Conservation (phyloP, 257 asterid genomes). For the Solanum raphanifolium region DNA sequence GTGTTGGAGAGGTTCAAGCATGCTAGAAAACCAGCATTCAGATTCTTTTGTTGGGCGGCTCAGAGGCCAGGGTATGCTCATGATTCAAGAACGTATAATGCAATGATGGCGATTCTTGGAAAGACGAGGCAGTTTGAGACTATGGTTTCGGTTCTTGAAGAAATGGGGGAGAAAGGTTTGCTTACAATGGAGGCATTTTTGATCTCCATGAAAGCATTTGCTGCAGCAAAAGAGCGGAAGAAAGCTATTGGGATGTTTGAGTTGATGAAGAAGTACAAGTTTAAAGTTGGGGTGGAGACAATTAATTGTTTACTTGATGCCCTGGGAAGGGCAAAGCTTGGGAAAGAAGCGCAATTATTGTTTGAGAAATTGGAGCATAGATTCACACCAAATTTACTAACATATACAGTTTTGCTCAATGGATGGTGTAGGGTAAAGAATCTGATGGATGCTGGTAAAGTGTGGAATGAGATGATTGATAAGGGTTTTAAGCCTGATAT, state of each 20-base stretch:
- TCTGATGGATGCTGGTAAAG: slow-evolving; percentile 73
- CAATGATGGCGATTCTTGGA: slow-evolving; percentile 65
- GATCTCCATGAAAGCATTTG: slow-evolving; percentile 57
- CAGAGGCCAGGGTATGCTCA: slow-evolving; percentile 47
- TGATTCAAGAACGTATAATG: slow-evolving; percentile 58
- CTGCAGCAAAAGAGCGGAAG: slow-evolving; percentile 79
- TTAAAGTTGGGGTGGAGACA: slow-evolving; percentile 50
- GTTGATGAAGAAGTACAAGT: slow-evolving; percentile 65
- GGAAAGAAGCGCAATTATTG: slow-evolving; percentile 66
- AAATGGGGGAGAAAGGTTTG: slow-evolving; percentile 78
- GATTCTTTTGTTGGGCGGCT: slow-evolving; percentile 75
- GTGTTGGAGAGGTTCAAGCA: slow-evolving; percentile 69
- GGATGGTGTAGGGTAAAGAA: slow-evolving; percentile 86
- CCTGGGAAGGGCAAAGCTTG: slow-evolving; percentile 74
- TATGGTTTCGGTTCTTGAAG: slow-evolving; percentile 64
- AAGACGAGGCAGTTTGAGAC: slow-evolving; percentile 91
- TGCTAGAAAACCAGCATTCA: slow-evolving; percentile 83
- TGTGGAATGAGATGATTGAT: slow-evolving; percentile 84
- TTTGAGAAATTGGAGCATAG: slow-evolving; percentile 60
- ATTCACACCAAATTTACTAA: slow-evolving; percentile 51
- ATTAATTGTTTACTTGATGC: slow-evolving; percentile 76
- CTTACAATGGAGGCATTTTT: slow-evolving; percentile 56
- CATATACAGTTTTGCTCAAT: slow-evolving; percentile 61
- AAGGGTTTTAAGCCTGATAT: slow-evolving; percentile 66
- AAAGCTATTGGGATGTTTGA: slow-evolving; percentile 71